phyloP scores from a whole-genome alignment of 2,329 filamentous ascomycete species.

The Fusarium palustre region DNA sequence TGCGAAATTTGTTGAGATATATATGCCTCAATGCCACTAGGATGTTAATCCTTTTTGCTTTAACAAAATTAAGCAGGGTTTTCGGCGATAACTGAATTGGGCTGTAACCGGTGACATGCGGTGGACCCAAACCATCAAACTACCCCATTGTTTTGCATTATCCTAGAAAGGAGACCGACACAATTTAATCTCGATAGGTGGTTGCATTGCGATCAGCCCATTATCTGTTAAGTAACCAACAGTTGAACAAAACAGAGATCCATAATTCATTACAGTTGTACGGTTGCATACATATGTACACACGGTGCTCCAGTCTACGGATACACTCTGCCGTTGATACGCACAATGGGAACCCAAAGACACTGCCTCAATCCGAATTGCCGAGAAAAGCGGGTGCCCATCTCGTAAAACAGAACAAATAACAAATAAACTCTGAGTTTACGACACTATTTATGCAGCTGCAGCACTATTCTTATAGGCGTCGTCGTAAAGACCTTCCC shows the following conservation, averaged over 20 bases:
- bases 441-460: background rate
- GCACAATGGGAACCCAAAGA: background rate
- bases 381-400: background rate
- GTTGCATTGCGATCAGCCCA: background rate
- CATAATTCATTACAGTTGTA: conserved; percentile 7
- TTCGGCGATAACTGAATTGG: background rate
- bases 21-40: too few relatives aligned
- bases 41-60: too few relatives aligned
- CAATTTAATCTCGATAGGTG: background rate
- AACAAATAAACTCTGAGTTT: background rate
- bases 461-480: background rate
- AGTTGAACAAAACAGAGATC: background rate
- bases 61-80: background rate
- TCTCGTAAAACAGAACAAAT: background rate
- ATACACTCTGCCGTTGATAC: background rate
- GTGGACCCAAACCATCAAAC: background rate
- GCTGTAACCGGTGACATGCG: conserved; percentile 1
- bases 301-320: background rate
- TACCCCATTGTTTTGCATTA: background rate
- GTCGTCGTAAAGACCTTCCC: background rate
- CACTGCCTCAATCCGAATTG: background rate
- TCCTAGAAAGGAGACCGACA: background rate
- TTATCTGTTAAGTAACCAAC: background rate
- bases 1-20: background rate
- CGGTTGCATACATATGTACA: background rate